Conservation (phyloP, 2,329 filamentous ascomycete species). For the Aspergillus caelatus region DNA sequence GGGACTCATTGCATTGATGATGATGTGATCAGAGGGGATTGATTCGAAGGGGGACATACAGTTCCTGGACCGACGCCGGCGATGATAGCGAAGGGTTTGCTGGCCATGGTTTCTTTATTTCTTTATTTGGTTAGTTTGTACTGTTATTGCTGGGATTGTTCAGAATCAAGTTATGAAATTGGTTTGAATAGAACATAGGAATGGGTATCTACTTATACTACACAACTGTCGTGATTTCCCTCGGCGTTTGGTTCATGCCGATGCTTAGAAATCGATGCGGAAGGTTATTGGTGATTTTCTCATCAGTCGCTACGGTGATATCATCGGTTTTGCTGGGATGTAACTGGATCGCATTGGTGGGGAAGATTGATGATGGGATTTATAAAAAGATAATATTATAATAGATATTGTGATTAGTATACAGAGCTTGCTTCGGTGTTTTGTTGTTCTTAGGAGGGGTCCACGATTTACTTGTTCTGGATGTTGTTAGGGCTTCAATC, state of each 20-base stretch:
- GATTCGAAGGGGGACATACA: conserved; percentile 23
- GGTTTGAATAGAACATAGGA: not conserved
- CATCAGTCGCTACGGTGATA: not conserved
- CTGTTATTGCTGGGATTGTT: not conserved
- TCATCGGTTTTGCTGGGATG: not conserved
- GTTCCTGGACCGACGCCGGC: conserved; percentile 53
- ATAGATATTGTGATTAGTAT: too few species aligned
- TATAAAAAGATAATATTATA: not conserved
- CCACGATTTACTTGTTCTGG: not conserved
- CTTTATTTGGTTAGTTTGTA: not conserved
- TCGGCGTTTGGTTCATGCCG: conserved; percentile 16
- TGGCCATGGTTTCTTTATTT: conserved; percentile 28
- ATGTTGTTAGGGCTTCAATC: not conserved
- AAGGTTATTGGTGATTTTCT: not conserved
- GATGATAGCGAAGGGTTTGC: conserved; percentile 49
- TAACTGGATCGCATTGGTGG: not conserved
- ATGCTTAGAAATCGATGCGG: conserved; percentile 21
- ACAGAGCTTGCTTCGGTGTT: not conserved
- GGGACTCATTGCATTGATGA: not conserved
- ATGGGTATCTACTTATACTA: not conserved
- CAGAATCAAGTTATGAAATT: not conserved
- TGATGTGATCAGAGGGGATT: too few species aligned
- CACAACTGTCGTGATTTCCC: conserved; percentile 18
- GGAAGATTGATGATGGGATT: not conserved
- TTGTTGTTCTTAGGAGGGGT: too few species aligned